Percentiles rank a stretch among this genome's conserved stretches.
Conservation (phyloP, 1,139 yeast genomes). For the Diutina scorzettiae region DNA sequence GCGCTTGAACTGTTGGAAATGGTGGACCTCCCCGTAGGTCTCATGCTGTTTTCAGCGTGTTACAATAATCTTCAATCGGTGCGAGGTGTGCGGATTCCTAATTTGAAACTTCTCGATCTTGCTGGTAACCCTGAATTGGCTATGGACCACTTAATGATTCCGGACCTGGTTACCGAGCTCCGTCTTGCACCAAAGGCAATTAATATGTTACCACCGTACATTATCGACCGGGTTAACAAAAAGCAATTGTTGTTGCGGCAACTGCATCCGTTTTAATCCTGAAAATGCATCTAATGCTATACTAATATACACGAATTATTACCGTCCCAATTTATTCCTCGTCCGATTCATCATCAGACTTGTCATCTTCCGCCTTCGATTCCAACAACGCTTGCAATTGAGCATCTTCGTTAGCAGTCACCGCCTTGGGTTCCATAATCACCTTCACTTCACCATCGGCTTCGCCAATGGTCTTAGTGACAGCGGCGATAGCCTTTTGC, state of each 20-base stretch:
- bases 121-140: conserved; percentile 34
- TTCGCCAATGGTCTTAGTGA: conserved; percentile 53
- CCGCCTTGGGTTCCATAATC: conserved; percentile 98
- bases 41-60: conserved; percentile 23
- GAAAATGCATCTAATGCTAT: not conserved
- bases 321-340: conserved; percentile 10
- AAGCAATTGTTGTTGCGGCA: conserved; percentile 19
- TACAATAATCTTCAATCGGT: conserved; percentile 30
- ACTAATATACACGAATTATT: conserved; percentile 3
- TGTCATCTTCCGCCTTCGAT: conserved; percentile 37
- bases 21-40: conserved; percentile 26
- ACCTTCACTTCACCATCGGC: conserved; percentile 84
- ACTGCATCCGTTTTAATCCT: conserved; percentile 8
- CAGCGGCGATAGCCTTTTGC: conserved; percentile 67
- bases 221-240: conserved; percentile 31
- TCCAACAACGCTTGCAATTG: conserved; percentile 88
- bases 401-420: conserved; percentile 96
- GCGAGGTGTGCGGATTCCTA: conserved; percentile 24
- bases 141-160: conserved; percentile 27
- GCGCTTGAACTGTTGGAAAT: conserved; percentile 28
- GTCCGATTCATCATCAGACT: conserved; percentile 35
- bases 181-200: conserved; percentile 26
- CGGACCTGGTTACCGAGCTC: conserved; percentile 26
- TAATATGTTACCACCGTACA: conserved; percentile 25
- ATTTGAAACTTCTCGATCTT: conserved; percentile 24